These are phyloP conservation scores for Leccinum incarnatum DNA, from an alignment of 768 basidiomycete species.

Conservation along the genomic window DNA sequence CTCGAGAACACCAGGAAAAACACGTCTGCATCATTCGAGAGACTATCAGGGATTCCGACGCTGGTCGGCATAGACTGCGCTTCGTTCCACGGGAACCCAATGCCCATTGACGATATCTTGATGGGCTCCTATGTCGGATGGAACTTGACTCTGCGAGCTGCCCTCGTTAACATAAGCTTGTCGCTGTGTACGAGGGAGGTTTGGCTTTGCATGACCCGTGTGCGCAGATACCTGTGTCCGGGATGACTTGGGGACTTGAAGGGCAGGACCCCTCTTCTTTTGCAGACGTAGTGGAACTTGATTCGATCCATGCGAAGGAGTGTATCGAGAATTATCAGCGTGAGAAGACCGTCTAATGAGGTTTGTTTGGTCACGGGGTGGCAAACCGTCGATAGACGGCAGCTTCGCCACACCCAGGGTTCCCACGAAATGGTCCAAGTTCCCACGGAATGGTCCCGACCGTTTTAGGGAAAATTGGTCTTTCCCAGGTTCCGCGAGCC, in stretches of 20 bases:
- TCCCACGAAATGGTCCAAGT: too few species aligned
- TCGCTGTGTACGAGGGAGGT: conserved; percentile 2
- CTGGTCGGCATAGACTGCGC: conserved; percentile 7
- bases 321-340: conserved; percentile 8
- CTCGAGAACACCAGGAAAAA: conserved; percentile 21
- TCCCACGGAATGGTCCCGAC: too few species aligned
- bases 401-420: too few species aligned
- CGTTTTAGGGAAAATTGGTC: too few species aligned
- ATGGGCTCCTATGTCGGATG: conserved; percentile 6
- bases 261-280: conserved; percentile 18
- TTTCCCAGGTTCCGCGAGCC: too few species aligned
- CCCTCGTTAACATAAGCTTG: conserved; percentile 2
- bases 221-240: conserved; percentile 7
- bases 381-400: too few species aligned
- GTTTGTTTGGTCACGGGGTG: too few species aligned
- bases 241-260: conserved; percentile 16
- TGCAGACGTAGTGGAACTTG: conserved; percentile 23
- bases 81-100: conserved; percentile 19
- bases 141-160: conserved; percentile 1
- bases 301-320: conserved; percentile 6
- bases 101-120: conserved; percentile 12
- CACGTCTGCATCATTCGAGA: conserved; percentile 1
- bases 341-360: too few species aligned
- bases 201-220: conserved; percentile 8
- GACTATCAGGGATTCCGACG: conserved; percentile 1